phyloP scores from a whole-genome alignment of 768 basidiomycete species.

The Goffeauzyma gilvescens region DNA sequence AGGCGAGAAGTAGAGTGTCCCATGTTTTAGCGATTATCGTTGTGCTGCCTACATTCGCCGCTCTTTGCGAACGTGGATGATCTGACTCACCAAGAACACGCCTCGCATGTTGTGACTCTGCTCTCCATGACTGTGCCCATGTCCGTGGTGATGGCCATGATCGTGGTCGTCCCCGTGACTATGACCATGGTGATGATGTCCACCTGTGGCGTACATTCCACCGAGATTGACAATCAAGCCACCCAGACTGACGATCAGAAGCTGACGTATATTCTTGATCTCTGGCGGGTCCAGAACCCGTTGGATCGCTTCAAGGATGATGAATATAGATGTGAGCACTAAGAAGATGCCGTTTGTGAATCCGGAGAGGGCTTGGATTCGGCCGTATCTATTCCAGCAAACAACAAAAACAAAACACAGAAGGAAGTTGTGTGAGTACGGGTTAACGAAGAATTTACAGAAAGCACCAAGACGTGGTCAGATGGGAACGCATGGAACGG shows the following conservation, averaged over 20 bases:
- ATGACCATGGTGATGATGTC: constrained; percentile 53
- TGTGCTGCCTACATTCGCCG: too few relatives aligned
- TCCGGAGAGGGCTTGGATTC: constrained; percentile 91
- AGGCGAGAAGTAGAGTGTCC: not conserved
- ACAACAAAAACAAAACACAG: not conserved
- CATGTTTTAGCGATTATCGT: too few relatives aligned
- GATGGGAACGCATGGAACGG: constrained; percentile 28
- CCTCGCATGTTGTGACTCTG: constrained; percentile 99
- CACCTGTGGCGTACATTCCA: constrained; percentile 97
- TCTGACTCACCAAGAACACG: constrained; percentile 41
- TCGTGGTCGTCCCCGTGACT: constrained; percentile 25
- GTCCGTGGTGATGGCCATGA: constrained; percentile 15
- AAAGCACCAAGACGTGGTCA: constrained; percentile 80
- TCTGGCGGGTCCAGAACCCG: constrained; percentile 84
- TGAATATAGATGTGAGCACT: constrained; percentile 69
- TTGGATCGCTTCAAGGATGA: constrained; percentile 93
- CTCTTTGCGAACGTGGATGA: too few relatives aligned
- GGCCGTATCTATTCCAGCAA: constrained; percentile 48
- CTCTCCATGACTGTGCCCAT: constrained; percentile 35
- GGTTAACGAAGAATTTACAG: not conserved
- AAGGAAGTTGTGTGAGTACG: not conserved
- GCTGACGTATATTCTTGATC: constrained; percentile 77
- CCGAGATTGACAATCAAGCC: constrained; percentile 88
- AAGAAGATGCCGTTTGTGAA: constrained; percentile 83
- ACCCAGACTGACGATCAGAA: constrained; percentile 68